Base-by-base conservation (phyloP, 441 rosid genomes). In the Euphorbia corollata region DNA sequence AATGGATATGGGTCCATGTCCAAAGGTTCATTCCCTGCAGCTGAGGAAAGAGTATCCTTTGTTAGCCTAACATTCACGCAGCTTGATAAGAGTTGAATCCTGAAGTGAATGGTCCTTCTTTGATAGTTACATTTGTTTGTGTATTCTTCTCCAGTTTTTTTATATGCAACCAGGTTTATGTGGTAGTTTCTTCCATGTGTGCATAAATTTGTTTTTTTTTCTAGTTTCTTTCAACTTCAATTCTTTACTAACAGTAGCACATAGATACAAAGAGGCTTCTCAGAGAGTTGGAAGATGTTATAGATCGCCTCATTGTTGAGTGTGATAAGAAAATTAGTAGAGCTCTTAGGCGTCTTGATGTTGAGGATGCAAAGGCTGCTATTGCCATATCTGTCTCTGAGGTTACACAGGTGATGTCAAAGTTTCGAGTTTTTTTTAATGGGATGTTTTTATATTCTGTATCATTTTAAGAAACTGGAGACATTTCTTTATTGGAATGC, bases 1-100 rank as follows among this genome's bases (percentile, higher is more conserved):
- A 45, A 45, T 94, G 99, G 99, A 94, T 73, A 91, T 91, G 99
- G 99, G 99, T 56, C 98, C 99, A 3, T 94, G 99, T 78, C 94
- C 99, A 30, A 94, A 94, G 80, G 96, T 91, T 68, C 99, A 94
- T 80, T 94, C 98, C 30, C 78, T 89, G 77, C 97, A 87, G 80
- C 86, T 94, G 72, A 81, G 99, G 74, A 91, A 88, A 86, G 99
- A 91, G 97, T 89, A 93, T 86, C 94, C 89, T 84, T 82, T 51
- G 0, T 39, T 51, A 34, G 13, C 58, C 64, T 22, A 20, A 12
- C 30, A 55, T 55, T 55, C 15, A 55, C 32, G 30, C 10, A 10
- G 27, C 59, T 12, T 55, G 32, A 20, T 55, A 20, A 4, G 30
- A 22, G 4, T 13, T 20, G 16, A 9, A 55, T 15, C 59, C 16